These are phyloP conservation scores for Dendrocalamus latiflorus DNA, from an alignment of 202 grass and related monocot species.

Conservation along the genomic window DNA sequence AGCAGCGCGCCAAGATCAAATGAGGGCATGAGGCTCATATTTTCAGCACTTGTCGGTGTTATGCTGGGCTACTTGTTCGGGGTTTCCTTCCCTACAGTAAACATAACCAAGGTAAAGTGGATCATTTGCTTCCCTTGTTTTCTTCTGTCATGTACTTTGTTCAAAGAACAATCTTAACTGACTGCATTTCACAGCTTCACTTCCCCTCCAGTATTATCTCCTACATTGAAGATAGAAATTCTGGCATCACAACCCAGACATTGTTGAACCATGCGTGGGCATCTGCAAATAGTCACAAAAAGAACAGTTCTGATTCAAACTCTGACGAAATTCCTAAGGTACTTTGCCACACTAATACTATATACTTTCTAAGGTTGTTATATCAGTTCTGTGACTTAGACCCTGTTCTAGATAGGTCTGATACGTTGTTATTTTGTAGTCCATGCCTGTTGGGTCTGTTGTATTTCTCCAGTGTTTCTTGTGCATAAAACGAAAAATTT, in stretches of 20 bases:
- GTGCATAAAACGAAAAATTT: not conserved
- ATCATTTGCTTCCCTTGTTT: slow-evolving; percentile 10
- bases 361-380: not conserved
- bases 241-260: too few relatives aligned
- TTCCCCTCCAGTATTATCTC: slow-evolving; percentile 81
- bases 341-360: slow-evolving; percentile 9
- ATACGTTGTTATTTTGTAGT: too few relatives aligned
- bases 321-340: slow-evolving; percentile 70
- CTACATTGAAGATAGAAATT: slow-evolving; percentile 83
- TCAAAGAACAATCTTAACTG: not conserved
- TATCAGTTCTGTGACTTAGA: not conserved
- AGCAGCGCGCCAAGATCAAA: slow-evolving; percentile 62
- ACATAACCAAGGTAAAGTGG: slow-evolving; percentile 80
- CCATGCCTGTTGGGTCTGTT: not conserved
- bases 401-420: not conserved
- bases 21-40: slow-evolving; percentile 67
- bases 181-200: slow-evolving; percentile 51
- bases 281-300: slow-evolving; percentile 62
- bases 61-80: slow-evolving; percentile 86
- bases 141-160: not conserved
- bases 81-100: slow-evolving; percentile 75
- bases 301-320: too few relatives aligned
- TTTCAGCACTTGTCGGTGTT: slow-evolving; percentile 72
- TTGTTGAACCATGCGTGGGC: slow-evolving; percentile 79
- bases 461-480: slow-evolving; percentile 1